phyloP scores from a whole-genome alignment of 768 basidiomycete genomes.

The Leccinum variicolor region DNA sequence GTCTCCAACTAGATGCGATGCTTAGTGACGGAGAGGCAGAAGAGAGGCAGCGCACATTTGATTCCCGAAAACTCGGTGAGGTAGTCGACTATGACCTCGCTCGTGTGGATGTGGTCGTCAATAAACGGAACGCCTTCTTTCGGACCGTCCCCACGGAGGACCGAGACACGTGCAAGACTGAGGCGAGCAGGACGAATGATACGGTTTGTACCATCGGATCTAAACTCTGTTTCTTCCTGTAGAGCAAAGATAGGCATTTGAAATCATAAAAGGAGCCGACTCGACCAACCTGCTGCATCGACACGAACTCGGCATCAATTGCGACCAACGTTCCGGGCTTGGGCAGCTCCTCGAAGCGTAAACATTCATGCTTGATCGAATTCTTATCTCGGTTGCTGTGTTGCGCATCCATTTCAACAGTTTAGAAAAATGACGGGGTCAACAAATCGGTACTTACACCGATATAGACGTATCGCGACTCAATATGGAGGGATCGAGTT shows the following conservation, averaged over 20 bases:
- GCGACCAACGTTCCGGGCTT: constrained; percentile 83
- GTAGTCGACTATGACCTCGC: constrained; percentile 93
- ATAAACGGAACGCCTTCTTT: constrained; percentile 89
- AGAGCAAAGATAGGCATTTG: neutral
- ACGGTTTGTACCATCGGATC: constrained; percentile 92
- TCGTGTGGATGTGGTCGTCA: constrained; percentile 97
- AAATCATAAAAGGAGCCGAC: neutral
- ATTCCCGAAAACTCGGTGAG: constrained; percentile 97
- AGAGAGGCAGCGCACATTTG: constrained; percentile 56
- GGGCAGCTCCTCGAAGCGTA: constrained; percentile 75
- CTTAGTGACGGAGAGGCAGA: neutral
- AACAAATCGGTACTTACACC: constrained; percentile 44
- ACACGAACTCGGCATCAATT: constrained; percentile 98
- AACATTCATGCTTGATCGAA: constrained; percentile 73
- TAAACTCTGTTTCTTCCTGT: constrained; percentile 92
- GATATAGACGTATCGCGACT: constrained; percentile 88
- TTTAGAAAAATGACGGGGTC: neutral
- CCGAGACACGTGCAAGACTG: constrained; percentile 92
- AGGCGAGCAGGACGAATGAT: constrained; percentile 88
- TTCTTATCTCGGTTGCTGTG: constrained; percentile 70
- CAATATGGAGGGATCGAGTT: constrained; percentile 71
- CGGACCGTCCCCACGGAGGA: constrained; percentile 79
- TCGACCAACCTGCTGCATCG: constrained; percentile 78
- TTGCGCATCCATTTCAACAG: neutral
- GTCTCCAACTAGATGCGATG: constrained; percentile 68